phyloP scores from a whole-genome alignment of 768 basidiomycete genomes.

The Auriculariales sp. region DNA sequence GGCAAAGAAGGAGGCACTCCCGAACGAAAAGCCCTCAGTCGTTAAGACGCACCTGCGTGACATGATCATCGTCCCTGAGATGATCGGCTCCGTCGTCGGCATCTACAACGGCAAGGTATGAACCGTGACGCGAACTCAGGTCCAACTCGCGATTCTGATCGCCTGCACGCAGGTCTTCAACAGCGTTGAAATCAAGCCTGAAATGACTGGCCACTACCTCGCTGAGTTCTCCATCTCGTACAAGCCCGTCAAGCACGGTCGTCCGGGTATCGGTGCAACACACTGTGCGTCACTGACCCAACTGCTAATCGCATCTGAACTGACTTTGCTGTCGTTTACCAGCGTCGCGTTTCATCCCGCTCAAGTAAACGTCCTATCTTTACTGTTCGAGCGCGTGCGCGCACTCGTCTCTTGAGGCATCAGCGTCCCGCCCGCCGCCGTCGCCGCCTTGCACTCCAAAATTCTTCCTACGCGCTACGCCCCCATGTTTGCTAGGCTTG shows the following conservation, averaged over 20 bases:
- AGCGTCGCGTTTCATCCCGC: conserved; percentile 57
- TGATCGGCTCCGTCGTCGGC: conserved; percentile 96
- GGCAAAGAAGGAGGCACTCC: conserved; percentile 99
- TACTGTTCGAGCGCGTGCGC: no score
- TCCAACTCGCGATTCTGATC: neutral
- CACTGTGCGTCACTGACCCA: conserved; percentile 45
- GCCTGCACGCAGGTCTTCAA: conserved; percentile 55
- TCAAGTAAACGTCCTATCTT: conserved; percentile 95
- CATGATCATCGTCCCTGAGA: conserved; percentile 99
- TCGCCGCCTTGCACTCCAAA: no score
- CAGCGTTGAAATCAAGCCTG: conserved; percentile 97
- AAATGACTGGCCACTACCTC: conserved; percentile 99
- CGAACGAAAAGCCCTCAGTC: conserved; percentile 96
- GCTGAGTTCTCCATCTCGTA: conserved; percentile 89
- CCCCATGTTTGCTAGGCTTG: no score
- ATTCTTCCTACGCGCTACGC: no score
- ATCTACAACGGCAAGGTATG: conserved; percentile 95
- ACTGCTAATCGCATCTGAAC: neutral
- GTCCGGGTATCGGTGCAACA: conserved; percentile 94
- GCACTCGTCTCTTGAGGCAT: no score
- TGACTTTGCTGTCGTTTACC: conserved; percentile 6
- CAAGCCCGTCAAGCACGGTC: conserved; percentile 98
- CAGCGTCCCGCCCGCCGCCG: no score
- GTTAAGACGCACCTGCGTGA: conserved; percentile 99
- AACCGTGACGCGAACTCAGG: no score